A percentile compares a stretch with the other conserved stretches of the same genome.
Conservation (phyloP, 768 basidiomycete species). For the Gyrodon lividus region DNA sequence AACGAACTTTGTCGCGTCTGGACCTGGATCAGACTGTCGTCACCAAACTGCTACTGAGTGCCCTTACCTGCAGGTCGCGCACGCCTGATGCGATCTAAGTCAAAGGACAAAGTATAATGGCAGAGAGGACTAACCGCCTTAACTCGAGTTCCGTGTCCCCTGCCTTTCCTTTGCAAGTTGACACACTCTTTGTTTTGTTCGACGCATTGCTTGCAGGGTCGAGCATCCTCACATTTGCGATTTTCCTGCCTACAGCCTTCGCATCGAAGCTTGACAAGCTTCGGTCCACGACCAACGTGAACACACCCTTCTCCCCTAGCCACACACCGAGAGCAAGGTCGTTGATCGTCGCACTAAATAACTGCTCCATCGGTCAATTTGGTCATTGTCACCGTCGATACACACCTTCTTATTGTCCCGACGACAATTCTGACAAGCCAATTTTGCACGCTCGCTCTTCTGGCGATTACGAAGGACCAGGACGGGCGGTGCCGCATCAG, state of each 20-base stretch:
- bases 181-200: conserved; percentile 48
- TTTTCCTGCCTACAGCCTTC: conserved; percentile 56
- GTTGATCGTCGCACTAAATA: conserved; percentile 57
- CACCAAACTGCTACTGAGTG: conserved; percentile 2
- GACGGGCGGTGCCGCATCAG: conserved; percentile 24
- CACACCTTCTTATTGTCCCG: conserved; percentile 65
- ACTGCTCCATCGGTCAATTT: neutral
- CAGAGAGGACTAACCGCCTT: conserved; percentile 48
- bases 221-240: conserved; percentile 56
- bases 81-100: conserved; percentile 43
- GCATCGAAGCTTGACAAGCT: conserved; percentile 58
- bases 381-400: neutral
- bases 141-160: conserved; percentile 59
- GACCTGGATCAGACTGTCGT: conserved; percentile 15
- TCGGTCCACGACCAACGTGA: conserved; percentile 54
- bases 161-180: conserved; percentile 48
- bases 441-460: conserved; percentile 51
- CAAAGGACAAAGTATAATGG: conserved; percentile 4
- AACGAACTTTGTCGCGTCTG: conserved; percentile 63
- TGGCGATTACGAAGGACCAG: conserved; percentile 29
- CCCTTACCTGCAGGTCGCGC: conserved; percentile 56
- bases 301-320: conserved; percentile 54
- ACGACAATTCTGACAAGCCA: conserved; percentile 60
- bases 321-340: conserved; percentile 61
- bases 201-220: conserved; percentile 55